phyloP scores from a whole-genome alignment of 1,139 yeast genomes.

The Magnusiomyces sp. region DNA sequence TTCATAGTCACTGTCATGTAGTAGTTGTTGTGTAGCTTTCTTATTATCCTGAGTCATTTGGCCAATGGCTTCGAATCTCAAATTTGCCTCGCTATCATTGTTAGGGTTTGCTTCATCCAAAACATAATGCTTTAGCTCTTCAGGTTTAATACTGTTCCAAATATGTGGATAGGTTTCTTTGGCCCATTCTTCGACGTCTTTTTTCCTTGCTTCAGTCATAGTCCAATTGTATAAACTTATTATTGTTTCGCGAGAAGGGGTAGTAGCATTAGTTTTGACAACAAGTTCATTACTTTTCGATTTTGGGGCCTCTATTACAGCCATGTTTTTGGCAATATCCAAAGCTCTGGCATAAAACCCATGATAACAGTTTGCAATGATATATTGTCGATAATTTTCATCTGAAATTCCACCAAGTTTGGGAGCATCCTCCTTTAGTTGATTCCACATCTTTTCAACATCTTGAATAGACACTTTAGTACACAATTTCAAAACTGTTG shows the following conservation, averaged over 20 bases:
- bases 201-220: slow-evolving; percentile 41
- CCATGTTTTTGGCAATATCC: slow-evolving; percentile 42
- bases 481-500: slow-evolving; percentile 61
- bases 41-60: background rate
- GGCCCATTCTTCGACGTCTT: slow-evolving; percentile 49
- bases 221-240: slow-evolving; percentile 50
- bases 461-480: slow-evolving; percentile 52
- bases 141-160: slow-evolving; percentile 41
- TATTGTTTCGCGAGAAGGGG: too few species aligned
- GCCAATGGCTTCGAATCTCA: slow-evolving; percentile 15
- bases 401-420: slow-evolving; percentile 45
- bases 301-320: slow-evolving; percentile 22
- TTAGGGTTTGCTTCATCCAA: slow-evolving; percentile 24
- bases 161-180: slow-evolving; percentile 32
- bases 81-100: slow-evolving; percentile 24
- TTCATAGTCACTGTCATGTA: too few species aligned
- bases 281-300: too few species aligned
- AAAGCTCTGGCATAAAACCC: slow-evolving; percentile 56
- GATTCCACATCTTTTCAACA: slow-evolving; percentile 58
- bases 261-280: too few species aligned
- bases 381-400: slow-evolving; percentile 51
- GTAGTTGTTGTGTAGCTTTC: too few species aligned
- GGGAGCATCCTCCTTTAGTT: slow-evolving; percentile 39
- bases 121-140: slow-evolving; percentile 31
- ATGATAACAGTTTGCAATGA: slow-evolving; percentile 68